A percentile compares a stretch with the other conserved stretches of the same genome.
Conservation (phyloP, 345 rosid species). For the Isatis tinctoria region DNA sequence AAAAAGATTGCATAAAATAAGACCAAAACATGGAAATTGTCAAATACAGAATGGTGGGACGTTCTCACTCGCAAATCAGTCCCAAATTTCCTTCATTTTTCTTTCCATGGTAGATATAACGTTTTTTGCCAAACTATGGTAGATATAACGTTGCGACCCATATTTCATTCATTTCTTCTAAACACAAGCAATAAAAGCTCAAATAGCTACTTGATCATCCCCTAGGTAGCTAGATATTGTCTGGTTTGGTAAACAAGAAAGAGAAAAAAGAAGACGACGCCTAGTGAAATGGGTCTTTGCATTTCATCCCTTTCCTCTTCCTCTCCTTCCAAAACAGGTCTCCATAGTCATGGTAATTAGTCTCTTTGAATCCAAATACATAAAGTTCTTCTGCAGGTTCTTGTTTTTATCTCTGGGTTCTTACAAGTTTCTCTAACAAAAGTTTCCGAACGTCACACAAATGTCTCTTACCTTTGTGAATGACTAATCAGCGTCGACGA, state of each 20-base stretch:
- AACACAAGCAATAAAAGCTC: not conserved
- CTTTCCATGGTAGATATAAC: too few species aligned
- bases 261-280: not conserved
- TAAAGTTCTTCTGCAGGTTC: not conserved
- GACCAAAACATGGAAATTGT: not conserved
- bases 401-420: not conserved
- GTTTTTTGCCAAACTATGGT: too few species aligned
- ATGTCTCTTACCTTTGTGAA: not conserved
- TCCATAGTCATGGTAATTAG: slow-evolving; percentile 13
- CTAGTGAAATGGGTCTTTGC: slow-evolving; percentile 27
- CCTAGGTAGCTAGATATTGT: slow-evolving; percentile 4
- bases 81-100: too few species aligned
- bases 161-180: not conserved
- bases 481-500: slow-evolving; percentile 9
- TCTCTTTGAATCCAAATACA: not conserved
- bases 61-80: not conserved
- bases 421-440: not conserved
- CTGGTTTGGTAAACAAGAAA: slow-evolving; percentile 18
- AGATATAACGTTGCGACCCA: not conserved
- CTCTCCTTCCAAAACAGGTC: slow-evolving; percentile 10
- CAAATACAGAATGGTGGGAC: not conserved
- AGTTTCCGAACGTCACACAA: not conserved
- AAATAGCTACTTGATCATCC: not conserved
- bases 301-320: not conserved
- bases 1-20: not conserved